Conservation (phyloP, 2,329 filamentous ascomycete species). For the Aspergillus phoenicis region DNA sequence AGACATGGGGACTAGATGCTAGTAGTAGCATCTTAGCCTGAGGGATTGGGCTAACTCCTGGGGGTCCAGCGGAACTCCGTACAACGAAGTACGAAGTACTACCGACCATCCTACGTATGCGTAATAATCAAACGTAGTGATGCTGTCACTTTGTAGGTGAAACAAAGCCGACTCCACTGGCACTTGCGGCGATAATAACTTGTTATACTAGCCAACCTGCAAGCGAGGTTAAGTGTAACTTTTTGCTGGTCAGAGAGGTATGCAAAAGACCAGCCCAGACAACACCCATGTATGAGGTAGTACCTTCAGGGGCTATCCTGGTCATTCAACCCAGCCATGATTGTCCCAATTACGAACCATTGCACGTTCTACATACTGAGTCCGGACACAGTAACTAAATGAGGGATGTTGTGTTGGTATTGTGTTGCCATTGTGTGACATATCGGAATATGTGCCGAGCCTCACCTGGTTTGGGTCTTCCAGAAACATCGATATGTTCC, state of each 20-base stretch:
- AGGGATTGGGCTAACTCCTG: not conserved
- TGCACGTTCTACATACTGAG: not conserved
- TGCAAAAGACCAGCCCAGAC: not conserved
- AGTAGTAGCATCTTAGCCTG: not conserved
- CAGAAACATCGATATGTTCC: slow-evolving; percentile 14
- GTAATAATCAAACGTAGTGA: not conserved
- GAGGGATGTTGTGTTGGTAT: slow-evolving; percentile 1
- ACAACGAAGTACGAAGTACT: not conserved
- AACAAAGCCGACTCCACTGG: not conserved
- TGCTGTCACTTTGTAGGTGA: not conserved
- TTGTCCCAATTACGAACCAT: not conserved
- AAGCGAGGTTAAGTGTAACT: slow-evolving; percentile 13
- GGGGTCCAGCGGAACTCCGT: not conserved
- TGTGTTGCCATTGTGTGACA: not conserved
- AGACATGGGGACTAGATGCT: too few relatives aligned
- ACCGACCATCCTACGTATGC: not conserved
- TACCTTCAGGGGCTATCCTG: not conserved
- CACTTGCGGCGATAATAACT: not conserved
- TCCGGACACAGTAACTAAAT: not conserved
- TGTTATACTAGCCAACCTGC: slow-evolving; percentile 6
- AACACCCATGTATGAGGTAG: not conserved
- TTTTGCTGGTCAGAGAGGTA: not conserved
- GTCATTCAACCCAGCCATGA: not conserved
- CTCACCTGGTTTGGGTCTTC: slow-evolving; percentile 4
- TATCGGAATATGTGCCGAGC: slow-evolving; percentile 2